phyloP scores from a whole-genome alignment of 306 rosid species.

The Parietaria judaica region DNA sequence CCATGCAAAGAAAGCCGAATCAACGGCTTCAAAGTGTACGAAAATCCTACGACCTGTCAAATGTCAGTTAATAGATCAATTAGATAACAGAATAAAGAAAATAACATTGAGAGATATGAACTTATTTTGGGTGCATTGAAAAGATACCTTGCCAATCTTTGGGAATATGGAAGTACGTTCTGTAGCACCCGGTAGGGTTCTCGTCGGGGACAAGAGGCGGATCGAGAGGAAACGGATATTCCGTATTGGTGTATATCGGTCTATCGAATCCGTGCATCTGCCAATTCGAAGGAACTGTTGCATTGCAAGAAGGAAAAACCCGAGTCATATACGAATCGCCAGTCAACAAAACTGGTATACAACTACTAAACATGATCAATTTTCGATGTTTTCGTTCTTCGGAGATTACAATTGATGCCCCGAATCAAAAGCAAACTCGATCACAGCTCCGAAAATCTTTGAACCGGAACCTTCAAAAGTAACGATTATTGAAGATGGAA shows the following conservation, averaged over 20 bases:
- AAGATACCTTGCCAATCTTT: constrained; percentile 79
- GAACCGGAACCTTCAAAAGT: too few relatives aligned
- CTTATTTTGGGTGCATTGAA: neutral
- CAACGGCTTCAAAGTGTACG: constrained; percentile 95
- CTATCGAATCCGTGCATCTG: constrained; percentile 83
- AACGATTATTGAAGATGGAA: neutral
- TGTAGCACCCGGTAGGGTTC: constrained; percentile 95
- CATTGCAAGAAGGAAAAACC: constrained; percentile 18
- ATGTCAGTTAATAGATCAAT: constrained; percentile 14
- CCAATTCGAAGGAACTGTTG: constrained; percentile 98
- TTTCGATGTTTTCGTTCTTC: too few relatives aligned
- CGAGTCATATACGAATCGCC: constrained; percentile 18
- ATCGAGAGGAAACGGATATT: constrained; percentile 75
- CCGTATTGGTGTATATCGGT: constrained; percentile 78
- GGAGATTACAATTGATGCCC: too few relatives aligned
- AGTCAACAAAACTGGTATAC: neutral
- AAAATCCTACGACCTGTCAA: constrained; percentile 80
- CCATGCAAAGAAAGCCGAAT: constrained; percentile 94
- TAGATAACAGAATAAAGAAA: constrained; percentile 6
- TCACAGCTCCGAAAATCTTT: too few relatives aligned
- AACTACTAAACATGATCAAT: too few relatives aligned
- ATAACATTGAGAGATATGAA: neutral
- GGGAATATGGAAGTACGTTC: constrained; percentile 59
- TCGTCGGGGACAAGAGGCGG: constrained; percentile 66
- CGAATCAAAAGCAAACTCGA: too few relatives aligned